These are phyloP conservation scores for Pichia deserticola DNA, from an alignment of 805 yeast genomes.

Conservation along the genomic window DNA sequence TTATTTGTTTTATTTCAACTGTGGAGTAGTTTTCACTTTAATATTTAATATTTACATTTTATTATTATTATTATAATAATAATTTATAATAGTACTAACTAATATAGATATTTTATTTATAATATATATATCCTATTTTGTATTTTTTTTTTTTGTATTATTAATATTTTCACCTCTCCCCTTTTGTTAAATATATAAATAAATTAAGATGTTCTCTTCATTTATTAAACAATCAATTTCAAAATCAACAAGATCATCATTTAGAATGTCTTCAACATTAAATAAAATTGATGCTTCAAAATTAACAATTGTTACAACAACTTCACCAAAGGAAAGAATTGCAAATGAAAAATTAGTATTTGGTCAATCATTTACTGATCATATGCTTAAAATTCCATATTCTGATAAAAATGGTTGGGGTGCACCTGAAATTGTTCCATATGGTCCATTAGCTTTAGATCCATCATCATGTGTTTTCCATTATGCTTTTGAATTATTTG, in stretches of 20 bases:
- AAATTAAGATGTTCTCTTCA: slow-evolving; percentile 5
- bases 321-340: slow-evolving; percentile 44
- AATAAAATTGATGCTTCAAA: slow-evolving; percentile 46
- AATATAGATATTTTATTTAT: no score
- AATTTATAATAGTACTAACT: no score
- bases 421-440: slow-evolving; percentile 82
- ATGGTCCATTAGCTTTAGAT: slow-evolving; percentile 66
- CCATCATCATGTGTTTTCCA: slow-evolving; percentile 91
- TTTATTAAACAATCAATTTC: not conserved
- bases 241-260: not conserved
- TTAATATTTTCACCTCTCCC: not conserved
- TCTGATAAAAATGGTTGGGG: slow-evolving; percentile 73
- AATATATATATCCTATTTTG: no score
- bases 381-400: slow-evolving; percentile 88
- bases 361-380: slow-evolving; percentile 76
- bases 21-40: no score
- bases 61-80: no score
- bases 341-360: slow-evolving; percentile 61
- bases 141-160: no score
- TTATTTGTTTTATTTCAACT: no score
- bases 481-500: slow-evolving; percentile 91
- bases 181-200: no score
- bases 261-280: slow-evolving; percentile 20
- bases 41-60: no score
- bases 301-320: slow-evolving; percentile 39